These are phyloP conservation scores for Chytridium lagenaria DNA, from an alignment of 371 early-diverging fungal species.

Conservation along the genomic window DNA sequence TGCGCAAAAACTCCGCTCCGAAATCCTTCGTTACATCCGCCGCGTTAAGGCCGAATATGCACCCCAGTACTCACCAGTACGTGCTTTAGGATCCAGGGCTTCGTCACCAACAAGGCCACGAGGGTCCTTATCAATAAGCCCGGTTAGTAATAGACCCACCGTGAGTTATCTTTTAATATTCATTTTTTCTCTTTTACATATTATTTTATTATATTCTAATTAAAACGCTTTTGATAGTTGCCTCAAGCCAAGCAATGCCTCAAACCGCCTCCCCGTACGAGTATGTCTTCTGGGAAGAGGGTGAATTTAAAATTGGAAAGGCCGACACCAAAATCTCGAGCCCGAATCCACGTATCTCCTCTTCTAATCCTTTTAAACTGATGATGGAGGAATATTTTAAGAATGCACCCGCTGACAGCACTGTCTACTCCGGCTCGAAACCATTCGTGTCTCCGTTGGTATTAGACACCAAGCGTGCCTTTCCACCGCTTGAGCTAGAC, in stretches of 20 bases:
- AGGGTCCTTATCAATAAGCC: background rate
- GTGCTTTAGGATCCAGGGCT: background rate
- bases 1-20: background rate
- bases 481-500: slow-evolving; percentile 30
- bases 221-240: too few relatives aligned
- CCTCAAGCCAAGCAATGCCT: too few relatives aligned
- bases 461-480: slow-evolving; percentile 29
- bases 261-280: too few relatives aligned
- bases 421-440: background rate
- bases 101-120: background rate
- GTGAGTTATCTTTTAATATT: too few relatives aligned
- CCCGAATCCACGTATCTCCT: too few relatives aligned
- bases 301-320: too few relatives aligned
- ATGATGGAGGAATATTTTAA: background rate
- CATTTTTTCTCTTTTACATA: too few relatives aligned
- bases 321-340: too few relatives aligned
- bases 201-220: too few relatives aligned
- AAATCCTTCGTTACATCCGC: background rate
- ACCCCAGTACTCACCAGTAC: background rate
- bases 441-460: slow-evolving; percentile 26
- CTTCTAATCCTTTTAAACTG: background rate
- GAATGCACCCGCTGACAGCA: background rate
- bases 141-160: too few relatives aligned
- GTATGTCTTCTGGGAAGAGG: too few relatives aligned
- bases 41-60: background rate